A percentile compares a stretch with the other conserved stretches of the same genome.
Evolutionary conservation across 1,284 basidiomycete genomes (phyloP).

Genomic region (Ceratobasidium sp.): DNA sequence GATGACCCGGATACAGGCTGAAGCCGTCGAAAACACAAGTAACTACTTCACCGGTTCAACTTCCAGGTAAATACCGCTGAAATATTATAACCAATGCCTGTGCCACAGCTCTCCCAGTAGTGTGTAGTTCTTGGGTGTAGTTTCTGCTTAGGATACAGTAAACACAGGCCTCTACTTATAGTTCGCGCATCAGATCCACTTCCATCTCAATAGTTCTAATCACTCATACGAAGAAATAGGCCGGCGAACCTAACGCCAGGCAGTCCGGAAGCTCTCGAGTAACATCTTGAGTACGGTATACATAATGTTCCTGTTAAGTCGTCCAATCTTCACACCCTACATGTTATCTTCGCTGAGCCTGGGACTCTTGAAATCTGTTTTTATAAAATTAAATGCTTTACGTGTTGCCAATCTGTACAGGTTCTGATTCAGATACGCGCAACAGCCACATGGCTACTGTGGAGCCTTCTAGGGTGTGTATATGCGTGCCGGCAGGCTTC

Average conservation of each 20-base stretch:
- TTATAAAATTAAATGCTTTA: neutral
- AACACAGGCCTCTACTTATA: too few relatives aligned
- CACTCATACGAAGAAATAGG: slow-evolving; percentile 11
- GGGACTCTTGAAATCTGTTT: slow-evolving; percentile 35
- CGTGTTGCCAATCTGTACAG: neutral
- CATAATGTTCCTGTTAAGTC: slow-evolving; percentile 27
- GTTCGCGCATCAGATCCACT: neutral
- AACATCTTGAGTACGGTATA: slow-evolving; percentile 29
- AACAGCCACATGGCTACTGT: slow-evolving; percentile 43
- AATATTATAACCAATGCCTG: too few relatives aligned
- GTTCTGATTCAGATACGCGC: slow-evolving; percentile 4
- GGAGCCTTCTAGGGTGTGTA: slow-evolving; percentile 38
- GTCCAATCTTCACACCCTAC: neutral
- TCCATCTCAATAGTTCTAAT: slow-evolving; percentile 12
- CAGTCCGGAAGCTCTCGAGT: slow-evolving; percentile 30
- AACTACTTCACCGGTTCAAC: too few relatives aligned
- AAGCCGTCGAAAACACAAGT: too few relatives aligned
- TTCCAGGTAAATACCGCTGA: too few relatives aligned
- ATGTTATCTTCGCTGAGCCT: slow-evolving; percentile 20
- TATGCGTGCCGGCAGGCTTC: neutral
- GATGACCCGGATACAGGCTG: neutral
- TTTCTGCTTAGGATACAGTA: too few relatives aligned
- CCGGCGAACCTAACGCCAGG: slow-evolving; percentile 1
- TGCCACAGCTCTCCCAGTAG: too few relatives aligned
- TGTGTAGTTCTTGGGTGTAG: too few relatives aligned